Base-by-base conservation (phyloP, 345 rosid genomes). In the Rhodamnia argentea region DNA sequence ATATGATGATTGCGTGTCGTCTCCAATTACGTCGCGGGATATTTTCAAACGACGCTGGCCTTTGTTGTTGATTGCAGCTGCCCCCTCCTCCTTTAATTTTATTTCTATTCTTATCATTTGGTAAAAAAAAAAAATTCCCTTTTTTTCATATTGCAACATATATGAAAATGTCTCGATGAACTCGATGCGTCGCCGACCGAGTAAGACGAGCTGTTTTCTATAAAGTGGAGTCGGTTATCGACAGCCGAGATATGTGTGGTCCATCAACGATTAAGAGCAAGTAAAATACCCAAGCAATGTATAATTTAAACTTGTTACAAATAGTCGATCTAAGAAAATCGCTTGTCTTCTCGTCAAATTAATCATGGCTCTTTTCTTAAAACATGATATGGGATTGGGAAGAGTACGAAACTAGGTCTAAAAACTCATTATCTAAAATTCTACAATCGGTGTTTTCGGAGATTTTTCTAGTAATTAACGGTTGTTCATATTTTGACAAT, bases 121-220 rank as follows among this genome's bases (percentile, higher is more conserved):
- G 52, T 50, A 3, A 47, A 47, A 47, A 47, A 50, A 50, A 42
- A 42, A 42, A 51, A 50, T 5, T 32, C 37, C 42, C 23, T 1
- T 2, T 29, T 16, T 64, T 29, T 52, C 8, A 11, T 2, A 64
- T 13, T 6, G 26, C 11, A 10, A 1, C 1, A 27, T 6, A 60
- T 8, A 11, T 16, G 42, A 62, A 4, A 29, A 15, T 22, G 42
- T 62, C 5, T 7, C 4, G 2, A 26, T n/a, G 64, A 59, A n/a
- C 64, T 59, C 64, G 64, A 1, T 12, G 32, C 8, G 0, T 26
- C 32, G 3, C n/a, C 8, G 16, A 59, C 29, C 3, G 2, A 59
- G 32, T 0, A n/a, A n/a, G 6, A 2, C 32, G 0, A 26, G 32
- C 32, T 0, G 0, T 12, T 52, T 26, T 26, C 16, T 1, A 12